phyloP scores from a whole-genome alignment of 495 filamentous ascomycete genomes.

The Aspergillus leporis region DNA sequence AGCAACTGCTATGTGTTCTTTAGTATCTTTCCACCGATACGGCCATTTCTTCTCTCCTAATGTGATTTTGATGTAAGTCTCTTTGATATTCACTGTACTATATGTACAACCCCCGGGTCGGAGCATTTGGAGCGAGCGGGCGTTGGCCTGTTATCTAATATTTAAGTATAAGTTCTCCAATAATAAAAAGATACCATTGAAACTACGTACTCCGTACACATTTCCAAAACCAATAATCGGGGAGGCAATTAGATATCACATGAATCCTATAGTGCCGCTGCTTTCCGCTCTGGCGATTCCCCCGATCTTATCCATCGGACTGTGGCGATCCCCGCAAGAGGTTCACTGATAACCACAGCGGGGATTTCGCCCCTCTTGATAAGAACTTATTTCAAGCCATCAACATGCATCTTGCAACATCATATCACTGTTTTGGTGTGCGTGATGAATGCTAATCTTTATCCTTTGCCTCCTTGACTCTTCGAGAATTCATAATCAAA shows the following conservation, averaged over 20 bases:
- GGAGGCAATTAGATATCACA: neutral
- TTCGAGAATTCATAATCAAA: neutral
- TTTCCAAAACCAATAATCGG: too few relatives aligned
- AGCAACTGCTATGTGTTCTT: neutral
- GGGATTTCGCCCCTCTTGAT: constrained; percentile 6
- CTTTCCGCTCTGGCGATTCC: constrained; percentile 11
- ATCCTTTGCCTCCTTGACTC: neutral
- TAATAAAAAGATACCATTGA: neutral
- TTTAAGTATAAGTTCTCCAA: too few relatives aligned
- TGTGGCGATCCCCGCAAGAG: constrained; percentile 46
- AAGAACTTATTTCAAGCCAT: neutral
- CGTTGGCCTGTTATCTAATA: constrained; percentile 14
- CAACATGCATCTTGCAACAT: neutral
- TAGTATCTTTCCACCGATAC: neutral
- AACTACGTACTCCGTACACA: too few relatives aligned
- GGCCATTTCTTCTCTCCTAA: neutral
- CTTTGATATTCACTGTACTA: constrained; percentile 2
- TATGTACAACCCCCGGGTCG: neutral
- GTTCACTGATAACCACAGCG: constrained; percentile 8
- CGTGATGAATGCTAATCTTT: neutral
- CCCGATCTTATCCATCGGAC: constrained; percentile 36
- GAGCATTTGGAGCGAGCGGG: constrained; percentile 5
- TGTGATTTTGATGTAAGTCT: neutral
- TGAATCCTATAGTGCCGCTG: constrained; percentile 1
- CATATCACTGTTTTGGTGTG: neutral